Base-by-base conservation (phyloP, 768 basidiomycete species). In the Asterophora parasitica region DNA sequence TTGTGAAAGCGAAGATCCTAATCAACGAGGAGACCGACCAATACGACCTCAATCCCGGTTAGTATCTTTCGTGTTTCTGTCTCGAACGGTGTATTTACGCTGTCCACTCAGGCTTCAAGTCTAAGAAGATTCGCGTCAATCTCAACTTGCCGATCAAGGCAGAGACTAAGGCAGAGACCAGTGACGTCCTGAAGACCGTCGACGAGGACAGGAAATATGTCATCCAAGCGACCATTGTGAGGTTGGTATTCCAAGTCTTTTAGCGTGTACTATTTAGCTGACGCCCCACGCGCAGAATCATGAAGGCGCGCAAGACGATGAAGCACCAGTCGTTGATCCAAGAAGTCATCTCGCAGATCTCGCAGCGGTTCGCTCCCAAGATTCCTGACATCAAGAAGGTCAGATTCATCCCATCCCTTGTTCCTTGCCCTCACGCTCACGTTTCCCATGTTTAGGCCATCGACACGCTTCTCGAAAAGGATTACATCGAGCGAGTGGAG, bases 331-430 rank as follows among this genome's bases (percentile, higher is more conserved):
- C 82, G 0, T 66, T 94, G 57, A 92, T 94, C 54, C 85, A 86
- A 60, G 92, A 95, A 61, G 90, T 93, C 51, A 89, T 91, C 55
- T 84, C 87, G 9, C 89, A 92, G 65, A 88, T 94, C 56, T 83
- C 88, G 7, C 79, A 86, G 57, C 79, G 92, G 43, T 94, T 94
- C 66, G 79, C 87, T 7, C 94, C 95, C 17, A 93, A 92, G 73
- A 89, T 97, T 44, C 84, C 91, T 2, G 93, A 96, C 62, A 93
- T 98, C 71, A 98, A 98, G 69, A 94, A 95, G 82, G 90, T 87
- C 13, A 11, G 44, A 16, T 15, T 8, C 65, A 56, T n/a, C n/a
- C 20, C 38, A 31, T 34, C 2, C 40, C 41, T 9, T 32, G n/a
- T 17, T 37, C n/a, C n/a, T n/a, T n/a, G 13, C 15, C 3, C 35